A percentile compares a stretch with the other conserved stretches of the same genome.
phyloP scores from a whole-genome alignment of 2,329 filamentous ascomycete species.

The Elsinoe batatas region DNA sequence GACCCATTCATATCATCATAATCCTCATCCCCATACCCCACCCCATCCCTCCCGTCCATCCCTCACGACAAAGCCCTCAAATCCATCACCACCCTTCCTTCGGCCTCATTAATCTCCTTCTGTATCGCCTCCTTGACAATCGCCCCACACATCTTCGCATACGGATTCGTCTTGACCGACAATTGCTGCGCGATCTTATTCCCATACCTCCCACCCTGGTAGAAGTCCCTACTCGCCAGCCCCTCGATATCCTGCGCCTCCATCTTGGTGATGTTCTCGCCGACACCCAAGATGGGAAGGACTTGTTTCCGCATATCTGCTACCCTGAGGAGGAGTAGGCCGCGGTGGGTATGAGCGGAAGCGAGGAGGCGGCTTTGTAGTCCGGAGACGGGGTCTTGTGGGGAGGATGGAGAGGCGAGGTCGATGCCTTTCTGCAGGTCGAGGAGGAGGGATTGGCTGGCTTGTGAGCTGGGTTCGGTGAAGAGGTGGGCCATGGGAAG shows the following conservation, averaged over 20 bases:
- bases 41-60: neutral
- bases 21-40: neutral
- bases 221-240: constrained; percentile 46
- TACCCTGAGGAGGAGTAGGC: constrained; percentile 32
- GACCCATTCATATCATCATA: neutral
- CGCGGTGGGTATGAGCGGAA: constrained; percentile 62
- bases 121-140: constrained; percentile 52
- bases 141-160: constrained; percentile 52
- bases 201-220: constrained; percentile 44
- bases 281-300: constrained; percentile 10
- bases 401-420: constrained; percentile 46
- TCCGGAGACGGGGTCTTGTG: constrained; percentile 48
- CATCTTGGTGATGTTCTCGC: constrained; percentile 1
- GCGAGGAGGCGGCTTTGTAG: constrained; percentile 57
- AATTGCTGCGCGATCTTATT: constrained; percentile 48
- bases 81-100: constrained; percentile 5
- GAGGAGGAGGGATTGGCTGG: constrained; percentile 21
- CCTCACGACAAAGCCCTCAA: neutral
- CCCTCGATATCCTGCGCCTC: constrained; percentile 37
- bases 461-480: constrained; percentile 5
- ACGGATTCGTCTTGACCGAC: constrained; percentile 52
- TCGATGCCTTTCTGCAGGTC: constrained; percentile 42
- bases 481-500: constrained; percentile 15
- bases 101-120: constrained; percentile 39
- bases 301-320: constrained; percentile 23